phyloP scores from a whole-genome alignment of 1,139 yeast genomes.

The Candida sp. region DNA sequence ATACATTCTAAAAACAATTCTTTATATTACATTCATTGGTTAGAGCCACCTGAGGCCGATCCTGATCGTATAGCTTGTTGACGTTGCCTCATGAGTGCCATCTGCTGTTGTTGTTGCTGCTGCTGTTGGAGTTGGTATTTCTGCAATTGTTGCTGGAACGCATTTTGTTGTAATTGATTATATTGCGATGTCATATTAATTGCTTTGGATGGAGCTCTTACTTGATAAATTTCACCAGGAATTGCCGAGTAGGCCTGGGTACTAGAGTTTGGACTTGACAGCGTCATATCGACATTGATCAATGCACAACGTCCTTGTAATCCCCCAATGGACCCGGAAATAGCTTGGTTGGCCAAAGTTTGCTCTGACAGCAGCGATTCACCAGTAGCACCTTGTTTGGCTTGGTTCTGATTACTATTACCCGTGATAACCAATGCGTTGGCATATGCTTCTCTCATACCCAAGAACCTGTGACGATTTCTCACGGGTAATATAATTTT shows the following conservation, averaged over 20 bases:
- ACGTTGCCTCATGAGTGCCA: slow-evolving; percentile 23
- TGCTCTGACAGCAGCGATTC: slow-evolving; percentile 26
- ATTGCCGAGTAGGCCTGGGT: slow-evolving; percentile 51
- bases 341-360: slow-evolving; percentile 49
- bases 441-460: slow-evolving; percentile 84
- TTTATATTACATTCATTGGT: not conserved
- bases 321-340: slow-evolving; percentile 62
- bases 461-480: slow-evolving; percentile 65
- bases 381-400: slow-evolving; percentile 12
- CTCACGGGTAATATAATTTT: slow-evolving; percentile 70
- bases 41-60: slow-evolving; percentile 6
- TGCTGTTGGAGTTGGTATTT: slow-evolving; percentile 44
- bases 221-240: slow-evolving; percentile 53
- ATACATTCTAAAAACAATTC: not conserved
- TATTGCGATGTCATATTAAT: slow-evolving; percentile 42
- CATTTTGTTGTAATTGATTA: slow-evolving; percentile 43
- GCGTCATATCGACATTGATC: slow-evolving; percentile 53
- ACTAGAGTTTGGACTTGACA: slow-evolving; percentile 21
- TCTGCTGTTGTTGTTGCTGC: slow-evolving; percentile 32
- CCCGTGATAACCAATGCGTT: slow-evolving; percentile 46
- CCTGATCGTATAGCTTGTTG: slow-evolving; percentile 31
- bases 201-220: slow-evolving; percentile 62
- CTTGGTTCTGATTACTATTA: slow-evolving; percentile 15
- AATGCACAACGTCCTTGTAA: slow-evolving; percentile 76
- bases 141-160: slow-evolving; percentile 48